A percentile compares a stretch with the other conserved stretches of the same genome.
Conservation (phyloP, 352 stramenopile species). For the Pythium dissimile region DNA sequence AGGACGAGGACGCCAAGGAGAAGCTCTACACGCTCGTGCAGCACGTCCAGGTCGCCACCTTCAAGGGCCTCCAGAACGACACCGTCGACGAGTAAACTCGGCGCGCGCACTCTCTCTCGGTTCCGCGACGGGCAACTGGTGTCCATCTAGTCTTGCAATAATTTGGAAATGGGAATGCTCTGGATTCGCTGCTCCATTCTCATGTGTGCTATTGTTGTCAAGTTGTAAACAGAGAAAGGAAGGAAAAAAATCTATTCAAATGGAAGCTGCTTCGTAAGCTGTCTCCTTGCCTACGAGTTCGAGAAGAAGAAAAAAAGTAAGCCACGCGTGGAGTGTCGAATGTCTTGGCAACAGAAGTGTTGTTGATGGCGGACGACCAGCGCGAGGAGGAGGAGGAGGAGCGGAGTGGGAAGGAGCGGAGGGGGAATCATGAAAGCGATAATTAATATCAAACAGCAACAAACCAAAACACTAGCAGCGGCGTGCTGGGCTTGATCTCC, state of each 20-base stretch:
- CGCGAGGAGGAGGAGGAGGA: background rate
- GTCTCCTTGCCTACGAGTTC: no score
- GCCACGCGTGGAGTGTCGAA: no score
- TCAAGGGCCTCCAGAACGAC: conserved; percentile 97
- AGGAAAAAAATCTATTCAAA: conserved; percentile 22
- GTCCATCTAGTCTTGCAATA: conserved; percentile 19
- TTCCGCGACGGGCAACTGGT: conserved; percentile 14
- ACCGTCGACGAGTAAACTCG: conserved; percentile 89
- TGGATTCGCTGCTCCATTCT: conserved; percentile 18
- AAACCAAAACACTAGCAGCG: conserved; percentile 25
- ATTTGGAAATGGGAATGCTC: conserved; percentile 20
- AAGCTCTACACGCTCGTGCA: conserved; percentile 99
- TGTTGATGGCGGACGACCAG: background rate
- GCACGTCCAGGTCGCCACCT: conserved; percentile 94
- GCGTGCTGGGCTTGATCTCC: no score
- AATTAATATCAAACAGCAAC: conserved; percentile 32
- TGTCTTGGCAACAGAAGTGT: no score
- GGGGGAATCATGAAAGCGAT: conserved; percentile 21
- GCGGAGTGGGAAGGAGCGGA: background rate
- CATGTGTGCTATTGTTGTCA: background rate
- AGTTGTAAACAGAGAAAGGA: background rate
- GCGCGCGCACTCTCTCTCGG: background rate
- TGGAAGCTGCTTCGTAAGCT: no score
- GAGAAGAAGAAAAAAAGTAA: no score
- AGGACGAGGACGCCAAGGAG: conserved; percentile 98